Evolutionary conservation across 345 rosid species (phyloP).

Genomic region (Arabis hirsuta): DNA sequence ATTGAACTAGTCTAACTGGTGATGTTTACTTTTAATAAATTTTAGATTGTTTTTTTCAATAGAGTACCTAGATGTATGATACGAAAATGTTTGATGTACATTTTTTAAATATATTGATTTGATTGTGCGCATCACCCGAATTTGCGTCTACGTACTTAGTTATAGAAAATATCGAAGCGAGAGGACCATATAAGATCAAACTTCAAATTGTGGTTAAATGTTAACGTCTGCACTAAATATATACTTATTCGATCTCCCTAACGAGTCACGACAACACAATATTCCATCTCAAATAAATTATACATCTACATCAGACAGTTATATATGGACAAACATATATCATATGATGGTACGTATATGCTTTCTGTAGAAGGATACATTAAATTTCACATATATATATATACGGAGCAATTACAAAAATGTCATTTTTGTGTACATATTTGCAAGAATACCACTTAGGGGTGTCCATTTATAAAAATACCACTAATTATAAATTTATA

Average conservation of each 20-base stretch:
- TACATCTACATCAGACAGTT: constrained; percentile 34
- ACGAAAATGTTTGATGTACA: not conserved
- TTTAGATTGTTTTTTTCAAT: not conserved
- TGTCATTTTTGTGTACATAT: too few relatives aligned
- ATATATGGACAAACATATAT: constrained; percentile 17
- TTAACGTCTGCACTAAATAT: constrained; percentile 42
- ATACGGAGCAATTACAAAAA: too few relatives aligned
- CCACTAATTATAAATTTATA: too few relatives aligned
- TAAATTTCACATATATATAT: not conserved
- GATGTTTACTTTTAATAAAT: not conserved
- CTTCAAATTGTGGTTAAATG: constrained; percentile 33
- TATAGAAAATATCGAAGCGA: constrained; percentile 30
- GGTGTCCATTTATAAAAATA: too few relatives aligned
- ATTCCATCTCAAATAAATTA: constrained; percentile 27
- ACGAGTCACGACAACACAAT: constrained; percentile 31
- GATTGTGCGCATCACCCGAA: not conserved
- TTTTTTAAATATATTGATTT: not conserved
- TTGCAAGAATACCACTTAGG: too few relatives aligned
- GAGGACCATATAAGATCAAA: constrained; percentile 40
- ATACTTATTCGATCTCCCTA: constrained; percentile 22
- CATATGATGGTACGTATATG: constrained; percentile 19
- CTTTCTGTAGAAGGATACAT: constrained; percentile 23
- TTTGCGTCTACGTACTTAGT: constrained; percentile 1
- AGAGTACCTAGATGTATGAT: not conserved
- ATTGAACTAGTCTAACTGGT: not conserved